These are phyloP conservation scores for Eremochloa ophiuroides DNA, from an alignment of 176 grass and related monocot species.

Conservation along the genomic window DNA sequence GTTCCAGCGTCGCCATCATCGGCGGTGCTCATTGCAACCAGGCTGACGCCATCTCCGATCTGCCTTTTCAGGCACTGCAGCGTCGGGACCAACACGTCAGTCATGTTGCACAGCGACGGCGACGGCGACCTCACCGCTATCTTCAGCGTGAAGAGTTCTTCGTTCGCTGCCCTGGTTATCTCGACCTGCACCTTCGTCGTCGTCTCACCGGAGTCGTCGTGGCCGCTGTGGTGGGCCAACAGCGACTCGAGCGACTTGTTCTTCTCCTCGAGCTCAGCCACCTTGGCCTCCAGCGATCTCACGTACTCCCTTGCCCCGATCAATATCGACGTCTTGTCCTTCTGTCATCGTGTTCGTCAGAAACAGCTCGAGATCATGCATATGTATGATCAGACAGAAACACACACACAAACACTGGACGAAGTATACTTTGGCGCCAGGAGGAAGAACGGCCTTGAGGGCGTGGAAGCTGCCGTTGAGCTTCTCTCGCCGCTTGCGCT, in stretches of 20 bases:
- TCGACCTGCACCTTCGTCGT: slow-evolving; percentile 22
- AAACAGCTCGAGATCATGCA: not conserved
- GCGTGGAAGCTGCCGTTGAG: slow-evolving; percentile 79
- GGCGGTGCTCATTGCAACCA: slow-evolving; percentile 47
- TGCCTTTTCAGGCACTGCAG: slow-evolving; percentile 47
- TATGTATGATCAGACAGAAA: too few species aligned
- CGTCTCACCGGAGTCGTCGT: not conserved
- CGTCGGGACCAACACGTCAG: slow-evolving; percentile 38
- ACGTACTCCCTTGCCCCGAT: slow-evolving; percentile 59
- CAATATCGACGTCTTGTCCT: slow-evolving; percentile 85
- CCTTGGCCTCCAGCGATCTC: slow-evolving; percentile 47
- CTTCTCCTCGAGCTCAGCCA: slow-evolving; percentile 69
- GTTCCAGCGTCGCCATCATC: not conserved
- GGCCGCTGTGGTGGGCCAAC: not conserved
- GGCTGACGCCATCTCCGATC: slow-evolving; percentile 27
- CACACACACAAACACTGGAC: too few species aligned
- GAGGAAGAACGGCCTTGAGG: slow-evolving; percentile 66
- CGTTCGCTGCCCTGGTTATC: slow-evolving; percentile 35
- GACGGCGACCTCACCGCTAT: slow-evolving; percentile 18
- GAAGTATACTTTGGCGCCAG: slow-evolving; percentile 46
- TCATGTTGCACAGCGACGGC: slow-evolving; percentile 10
- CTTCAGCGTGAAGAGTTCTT: slow-evolving; percentile 32
- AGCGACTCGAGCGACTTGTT: slow-evolving; percentile 53
- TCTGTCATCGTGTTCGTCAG: slow-evolving; percentile 24
- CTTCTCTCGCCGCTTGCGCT: slow-evolving; percentile 77